Evolutionary conservation across 768 basidiomycete species (phyloP).

Genomic region (Psilocybe subaeruginosa): DNA sequence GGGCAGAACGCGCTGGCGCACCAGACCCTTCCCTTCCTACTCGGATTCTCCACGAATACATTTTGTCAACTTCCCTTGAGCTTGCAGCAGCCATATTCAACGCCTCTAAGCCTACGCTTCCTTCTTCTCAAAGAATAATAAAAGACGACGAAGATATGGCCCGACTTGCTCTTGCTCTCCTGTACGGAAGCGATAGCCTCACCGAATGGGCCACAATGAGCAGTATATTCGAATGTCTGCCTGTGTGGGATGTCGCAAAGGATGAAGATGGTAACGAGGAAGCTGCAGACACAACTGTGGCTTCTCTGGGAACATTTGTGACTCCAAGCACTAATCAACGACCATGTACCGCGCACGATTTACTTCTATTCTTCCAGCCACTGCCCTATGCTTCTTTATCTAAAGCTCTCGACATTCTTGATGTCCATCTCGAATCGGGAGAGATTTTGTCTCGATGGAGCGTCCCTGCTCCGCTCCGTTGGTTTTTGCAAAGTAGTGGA

Average conservation of each 20-base stretch:
- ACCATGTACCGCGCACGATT: conserved; percentile 63
- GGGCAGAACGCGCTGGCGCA: conserved; percentile 76
- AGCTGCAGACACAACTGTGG: conserved; percentile 79
- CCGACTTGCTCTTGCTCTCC: conserved; percentile 81
- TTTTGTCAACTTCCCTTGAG: conserved; percentile 68
- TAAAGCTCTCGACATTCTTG: conserved; percentile 84
- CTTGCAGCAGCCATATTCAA: conserved; percentile 81
- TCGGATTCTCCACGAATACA: conserved; percentile 71
- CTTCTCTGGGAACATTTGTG: conserved; percentile 80
- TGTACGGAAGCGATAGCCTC: conserved; percentile 81
- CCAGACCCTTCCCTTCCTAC: conserved; percentile 70
- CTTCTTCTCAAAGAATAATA: conserved; percentile 70
- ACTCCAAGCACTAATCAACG: conserved; percentile 68
- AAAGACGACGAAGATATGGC: conserved; percentile 84
- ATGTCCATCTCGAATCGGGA: conserved; percentile 92
- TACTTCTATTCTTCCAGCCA: conserved; percentile 82
- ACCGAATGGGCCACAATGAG: conserved; percentile 87
- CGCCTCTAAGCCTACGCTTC: conserved; percentile 88
- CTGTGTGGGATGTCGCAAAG: conserved; percentile 76
- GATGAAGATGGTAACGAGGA: conserved; percentile 70
- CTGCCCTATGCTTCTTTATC: conserved; percentile 78
- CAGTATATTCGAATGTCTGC: conserved; percentile 92
- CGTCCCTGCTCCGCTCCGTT: conserved; percentile 80
- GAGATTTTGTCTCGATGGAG: conserved; percentile 91
- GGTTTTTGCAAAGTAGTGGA: conserved; percentile 82